Evolutionary conservation across 2,329 filamentous ascomycete species (phyloP).

Genomic region (Magnaporthales sp.): DNA sequence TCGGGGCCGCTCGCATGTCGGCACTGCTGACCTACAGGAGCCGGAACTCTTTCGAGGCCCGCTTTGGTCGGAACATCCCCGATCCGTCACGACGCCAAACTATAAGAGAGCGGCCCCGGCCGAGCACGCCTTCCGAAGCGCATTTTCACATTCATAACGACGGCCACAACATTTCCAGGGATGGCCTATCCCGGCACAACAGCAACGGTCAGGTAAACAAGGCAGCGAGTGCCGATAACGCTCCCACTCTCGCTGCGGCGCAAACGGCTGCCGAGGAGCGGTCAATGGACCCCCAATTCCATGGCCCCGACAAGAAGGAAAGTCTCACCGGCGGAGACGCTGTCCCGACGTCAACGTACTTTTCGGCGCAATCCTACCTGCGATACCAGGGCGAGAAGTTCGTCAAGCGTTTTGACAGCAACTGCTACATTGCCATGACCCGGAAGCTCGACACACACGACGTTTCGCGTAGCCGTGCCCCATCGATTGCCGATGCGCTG

Average conservation of each 20-base stretch:
- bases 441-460: slow-evolving; percentile 97
- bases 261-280: slow-evolving; percentile 10
- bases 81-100: slow-evolving; percentile 77
- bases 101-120: slow-evolving; percentile 60
- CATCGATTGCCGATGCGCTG: slow-evolving; percentile 64
- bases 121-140: slow-evolving; percentile 49
- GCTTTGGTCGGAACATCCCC: slow-evolving; percentile 88
- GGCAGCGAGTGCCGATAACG: neutral
- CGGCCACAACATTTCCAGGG: slow-evolving; percentile 58
- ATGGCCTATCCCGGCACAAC: slow-evolving; percentile 36
- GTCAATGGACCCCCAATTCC: slow-evolving; percentile 14
- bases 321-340: slow-evolving; percentile 42
- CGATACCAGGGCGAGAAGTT: slow-evolving; percentile 96
- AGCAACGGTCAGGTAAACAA: slow-evolving; percentile 20
- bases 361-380: slow-evolving; percentile 94
- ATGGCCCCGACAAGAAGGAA: slow-evolving; percentile 22
- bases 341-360: slow-evolving; percentile 68
- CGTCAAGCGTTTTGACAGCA: slow-evolving; percentile 92
- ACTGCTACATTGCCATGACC: slow-evolving; percentile 98
- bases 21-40: slow-evolving; percentile 93
- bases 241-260: neutral
- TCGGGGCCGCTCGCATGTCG: slow-evolving; percentile 94
- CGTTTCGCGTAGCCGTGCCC: slow-evolving; percentile 69
- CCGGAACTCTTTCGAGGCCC: slow-evolving; percentile 90
- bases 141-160: slow-evolving; percentile 81